phyloP scores from a whole-genome alignment of 2,329 filamentous ascomycete species.

The Camillea tinctor region DNA sequence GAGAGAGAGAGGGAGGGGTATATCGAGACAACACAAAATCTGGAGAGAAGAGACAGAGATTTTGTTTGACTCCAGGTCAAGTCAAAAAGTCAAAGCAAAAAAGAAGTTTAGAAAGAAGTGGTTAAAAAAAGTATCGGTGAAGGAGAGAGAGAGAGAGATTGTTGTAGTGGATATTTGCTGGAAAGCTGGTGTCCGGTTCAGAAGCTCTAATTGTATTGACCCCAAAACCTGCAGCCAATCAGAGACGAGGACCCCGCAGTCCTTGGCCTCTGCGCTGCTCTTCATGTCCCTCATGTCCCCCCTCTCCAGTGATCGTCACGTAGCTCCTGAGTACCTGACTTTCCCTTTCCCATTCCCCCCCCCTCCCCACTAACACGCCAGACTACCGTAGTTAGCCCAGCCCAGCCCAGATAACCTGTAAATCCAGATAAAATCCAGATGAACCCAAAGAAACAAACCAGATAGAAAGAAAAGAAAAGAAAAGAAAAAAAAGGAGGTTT shows the following conservation, averaged over 20 bases:
- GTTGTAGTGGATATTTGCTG: slow-evolving; percentile 26
- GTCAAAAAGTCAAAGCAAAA: too few relatives aligned
- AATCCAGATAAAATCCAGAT: too few relatives aligned
- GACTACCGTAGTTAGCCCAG: too few relatives aligned
- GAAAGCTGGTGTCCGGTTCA: slow-evolving; percentile 24
- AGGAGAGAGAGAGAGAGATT: slow-evolving; percentile 22
- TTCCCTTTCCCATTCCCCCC: too few relatives aligned
- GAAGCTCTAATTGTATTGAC: slow-evolving; percentile 26
- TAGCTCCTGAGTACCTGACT: background rate
- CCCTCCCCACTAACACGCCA: too few relatives aligned
- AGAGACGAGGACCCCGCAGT: background rate
- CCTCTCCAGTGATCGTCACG: slow-evolving; percentile 1
- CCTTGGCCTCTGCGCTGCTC: slow-evolving; percentile 1
- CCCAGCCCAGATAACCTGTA: too few relatives aligned
- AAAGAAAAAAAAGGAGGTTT: background rate
- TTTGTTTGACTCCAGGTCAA: slow-evolving; percentile 29
- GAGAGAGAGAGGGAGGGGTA: slow-evolving; percentile 10
- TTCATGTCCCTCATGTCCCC: background rate
- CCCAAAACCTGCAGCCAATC: slow-evolving; percentile 25
- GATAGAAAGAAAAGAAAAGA: too few relatives aligned
- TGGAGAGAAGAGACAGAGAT: slow-evolving; percentile 15
- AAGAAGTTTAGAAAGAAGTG: slow-evolving; percentile 10
- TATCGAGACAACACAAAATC: slow-evolving; percentile 4
- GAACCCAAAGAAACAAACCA: too few relatives aligned
- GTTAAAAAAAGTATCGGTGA: slow-evolving; percentile 32